Conservation (phyloP, 2,329 filamentous ascomycete species). For the Trichophyton verrucosum region DNA sequence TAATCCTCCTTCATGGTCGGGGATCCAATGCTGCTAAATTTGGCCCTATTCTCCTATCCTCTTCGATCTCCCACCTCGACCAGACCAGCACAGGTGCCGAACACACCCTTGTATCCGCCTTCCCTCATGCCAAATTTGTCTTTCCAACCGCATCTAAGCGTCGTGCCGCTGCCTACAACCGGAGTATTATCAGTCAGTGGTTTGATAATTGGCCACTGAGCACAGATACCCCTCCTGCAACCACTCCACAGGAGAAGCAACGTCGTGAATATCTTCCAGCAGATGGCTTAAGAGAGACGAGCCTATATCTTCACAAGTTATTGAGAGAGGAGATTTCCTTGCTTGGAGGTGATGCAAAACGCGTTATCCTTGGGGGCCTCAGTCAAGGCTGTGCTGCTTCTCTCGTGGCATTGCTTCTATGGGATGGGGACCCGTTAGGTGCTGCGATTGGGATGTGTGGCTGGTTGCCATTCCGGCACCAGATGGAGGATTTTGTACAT, state of each 20-base stretch:
- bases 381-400: no score
- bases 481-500: neutral
- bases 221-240: conserved; percentile 27
- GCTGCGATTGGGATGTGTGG: conserved; percentile 40
- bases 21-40: neutral
- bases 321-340: neutral
- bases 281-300: neutral
- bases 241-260: conserved; percentile 2
- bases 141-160: conserved; percentile 40
- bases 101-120: conserved; percentile 7
- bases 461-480: conserved; percentile 31
- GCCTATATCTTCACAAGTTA: neutral
- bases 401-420: no score
- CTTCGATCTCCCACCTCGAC: neutral
- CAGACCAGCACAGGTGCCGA: neutral
- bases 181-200: conserved; percentile 18
- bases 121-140: conserved; percentile 33
- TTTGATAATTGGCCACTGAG: conserved; percentile 37
- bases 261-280: neutral
- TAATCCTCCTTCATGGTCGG: no score
- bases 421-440: conserved; percentile 19
- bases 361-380: no score
- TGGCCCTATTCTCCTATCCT: neutral
- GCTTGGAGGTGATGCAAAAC: conserved; percentile 17
- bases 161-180: conserved; percentile 29